A percentile compares a stretch with the other conserved stretches of the same genome.
Conservation (phyloP, 1,284 basidiomycete species). For the Rhodotorula sp. region DNA sequence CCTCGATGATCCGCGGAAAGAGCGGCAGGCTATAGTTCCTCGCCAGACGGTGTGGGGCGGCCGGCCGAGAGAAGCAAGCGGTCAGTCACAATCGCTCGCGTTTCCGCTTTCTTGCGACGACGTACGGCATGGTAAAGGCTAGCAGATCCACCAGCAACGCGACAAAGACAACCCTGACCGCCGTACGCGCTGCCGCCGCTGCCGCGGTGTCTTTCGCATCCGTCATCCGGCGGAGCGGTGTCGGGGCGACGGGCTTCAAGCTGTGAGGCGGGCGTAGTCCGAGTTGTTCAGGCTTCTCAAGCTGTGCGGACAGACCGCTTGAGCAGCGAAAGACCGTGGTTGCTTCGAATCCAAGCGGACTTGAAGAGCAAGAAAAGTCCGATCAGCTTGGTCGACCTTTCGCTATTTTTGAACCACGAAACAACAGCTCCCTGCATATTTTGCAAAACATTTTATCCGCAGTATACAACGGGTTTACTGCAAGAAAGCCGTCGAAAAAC, state of each 20-base stretch:
- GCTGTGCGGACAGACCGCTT: background rate
- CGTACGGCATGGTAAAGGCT: conserved; percentile 43
- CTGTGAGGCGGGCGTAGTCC: background rate
- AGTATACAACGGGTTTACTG: no score
- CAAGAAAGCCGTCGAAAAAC: no score
- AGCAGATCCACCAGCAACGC: conserved; percentile 41
- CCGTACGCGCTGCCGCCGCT: conserved; percentile 1
- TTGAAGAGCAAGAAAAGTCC: no score
- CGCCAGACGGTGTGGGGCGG: no score
- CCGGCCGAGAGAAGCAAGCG: background rate
- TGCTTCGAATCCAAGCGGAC: background rate
- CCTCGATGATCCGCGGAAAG: conserved; percentile 41
- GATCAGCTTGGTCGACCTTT: no score
- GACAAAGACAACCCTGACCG: conserved; percentile 39
- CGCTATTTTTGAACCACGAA: no score
- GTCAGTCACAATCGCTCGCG: no score
- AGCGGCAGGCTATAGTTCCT: conserved; percentile 37
- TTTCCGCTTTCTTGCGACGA: no score
- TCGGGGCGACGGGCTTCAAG: background rate
- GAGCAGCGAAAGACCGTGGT: background rate
- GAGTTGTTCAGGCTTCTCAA: no score
- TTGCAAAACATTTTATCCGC: background rate
- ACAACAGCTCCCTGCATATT: background rate
- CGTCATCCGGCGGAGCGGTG: background rate
- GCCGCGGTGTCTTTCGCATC: background rate